Conservation (phyloP, 768 basidiomycete species). For the Kwoniella dendrophila region DNA sequence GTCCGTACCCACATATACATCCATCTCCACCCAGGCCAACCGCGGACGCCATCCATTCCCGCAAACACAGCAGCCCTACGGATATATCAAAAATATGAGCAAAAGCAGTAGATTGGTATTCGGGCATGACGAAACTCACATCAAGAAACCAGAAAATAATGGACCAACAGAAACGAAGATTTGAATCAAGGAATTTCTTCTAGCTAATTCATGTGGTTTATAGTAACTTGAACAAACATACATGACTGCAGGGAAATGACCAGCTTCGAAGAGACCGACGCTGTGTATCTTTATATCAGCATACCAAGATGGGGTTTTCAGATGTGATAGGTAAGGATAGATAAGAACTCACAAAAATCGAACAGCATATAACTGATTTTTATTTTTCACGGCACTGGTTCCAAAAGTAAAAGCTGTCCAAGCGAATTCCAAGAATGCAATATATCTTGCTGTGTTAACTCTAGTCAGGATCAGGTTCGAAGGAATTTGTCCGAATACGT, state of each 20-base stretch:
- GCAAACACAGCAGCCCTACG: slow-evolving; percentile 37
- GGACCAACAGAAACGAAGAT: slow-evolving; percentile 34
- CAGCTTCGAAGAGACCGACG: slow-evolving; percentile 42
- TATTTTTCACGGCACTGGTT: slow-evolving; percentile 37
- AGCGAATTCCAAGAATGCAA: slow-evolving; percentile 39
- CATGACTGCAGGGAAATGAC: slow-evolving; percentile 44
- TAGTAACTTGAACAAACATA: slow-evolving; percentile 42
- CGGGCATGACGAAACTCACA: slow-evolving; percentile 13
- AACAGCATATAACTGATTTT: slow-evolving; percentile 34
- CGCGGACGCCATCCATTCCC: slow-evolving; percentile 26
- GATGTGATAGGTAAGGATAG: no score
- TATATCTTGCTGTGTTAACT: slow-evolving; percentile 36
- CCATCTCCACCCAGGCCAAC: slow-evolving; percentile 40
- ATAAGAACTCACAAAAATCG: slow-evolving; percentile 38
- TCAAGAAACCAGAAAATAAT: slow-evolving; percentile 40
- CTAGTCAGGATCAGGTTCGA: slow-evolving; percentile 35
- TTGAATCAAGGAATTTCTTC: slow-evolving; percentile 37
- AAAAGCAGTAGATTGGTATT: not conserved
- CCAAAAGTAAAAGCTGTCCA: slow-evolving; percentile 44
- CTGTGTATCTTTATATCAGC: no score
- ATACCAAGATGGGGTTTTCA: no score
- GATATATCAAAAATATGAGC: not conserved
- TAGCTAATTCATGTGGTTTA: slow-evolving; percentile 41
- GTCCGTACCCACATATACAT: slow-evolving; percentile 33
- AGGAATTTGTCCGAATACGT: slow-evolving; percentile 44